Evolutionary conservation across 1,139 yeast genomes (phyloP).

Genomic region (Candida sp.): DNA sequence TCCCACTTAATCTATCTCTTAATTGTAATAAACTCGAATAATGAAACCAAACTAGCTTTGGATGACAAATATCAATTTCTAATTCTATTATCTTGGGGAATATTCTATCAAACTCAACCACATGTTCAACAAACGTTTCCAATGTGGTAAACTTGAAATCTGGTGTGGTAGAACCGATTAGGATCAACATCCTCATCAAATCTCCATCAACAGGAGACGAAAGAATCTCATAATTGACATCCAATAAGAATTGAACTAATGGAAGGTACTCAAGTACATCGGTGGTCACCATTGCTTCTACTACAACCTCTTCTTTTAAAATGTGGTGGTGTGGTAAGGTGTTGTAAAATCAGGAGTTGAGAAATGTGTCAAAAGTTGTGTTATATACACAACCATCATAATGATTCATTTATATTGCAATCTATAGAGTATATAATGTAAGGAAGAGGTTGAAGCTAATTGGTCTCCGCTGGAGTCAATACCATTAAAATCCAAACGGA

Average conservation of each 20-base stretch:
- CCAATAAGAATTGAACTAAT: constrained; percentile 13
- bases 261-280: constrained; percentile 10
- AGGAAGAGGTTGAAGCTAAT: neutral
- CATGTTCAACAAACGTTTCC: constrained; percentile 12
- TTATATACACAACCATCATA: neutral
- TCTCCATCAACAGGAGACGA: constrained; percentile 17
- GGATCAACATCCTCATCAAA: constrained; percentile 13
- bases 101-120: constrained; percentile 19
- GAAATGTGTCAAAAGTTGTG: neutral
- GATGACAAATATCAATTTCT: constrained; percentile 5
- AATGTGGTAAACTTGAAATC: constrained; percentile 1
- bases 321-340: constrained; percentile 1
- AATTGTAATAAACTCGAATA: constrained; percentile 14
- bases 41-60: constrained; percentile 15
- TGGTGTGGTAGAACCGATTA: constrained; percentile 9
- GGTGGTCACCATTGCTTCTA: neutral
- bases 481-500: constrained; percentile 80
- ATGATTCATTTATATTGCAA: neutral
- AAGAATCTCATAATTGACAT: constrained; percentile 9
- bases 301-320: neutral
- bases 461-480: neutral
- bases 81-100: constrained; percentile 5
- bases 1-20: constrained; percentile 11
- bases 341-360: neutral
- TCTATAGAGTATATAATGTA: neutral